phyloP scores from a whole-genome alignment of 2,329 filamentous ascomycete species.

The Didymella keratinophila region DNA sequence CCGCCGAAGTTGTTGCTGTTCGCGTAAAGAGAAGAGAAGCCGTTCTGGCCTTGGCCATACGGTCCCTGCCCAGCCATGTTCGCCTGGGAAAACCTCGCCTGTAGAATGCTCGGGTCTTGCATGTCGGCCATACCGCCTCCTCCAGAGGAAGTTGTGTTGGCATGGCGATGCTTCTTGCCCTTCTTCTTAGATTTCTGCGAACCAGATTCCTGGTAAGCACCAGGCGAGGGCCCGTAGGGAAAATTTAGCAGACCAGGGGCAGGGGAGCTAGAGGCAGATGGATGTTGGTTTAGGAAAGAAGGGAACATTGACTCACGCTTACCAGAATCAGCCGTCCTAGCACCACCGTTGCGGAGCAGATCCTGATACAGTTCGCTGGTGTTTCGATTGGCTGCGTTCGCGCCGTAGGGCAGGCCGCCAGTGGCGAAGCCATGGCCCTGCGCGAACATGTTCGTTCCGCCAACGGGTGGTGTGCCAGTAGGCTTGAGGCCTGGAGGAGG shows the following conservation, averaged over 20 bases:
- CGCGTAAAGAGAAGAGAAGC: conserved; percentile 87
- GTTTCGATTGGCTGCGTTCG: conserved; percentile 72
- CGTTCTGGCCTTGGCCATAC: conserved; percentile 89
- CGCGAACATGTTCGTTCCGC: conserved; percentile 82
- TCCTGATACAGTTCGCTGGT: conserved; percentile 78
- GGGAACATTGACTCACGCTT: conserved; percentile 99
- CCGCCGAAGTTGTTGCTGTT: conserved; percentile 59
- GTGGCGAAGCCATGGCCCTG: conserved; percentile 86
- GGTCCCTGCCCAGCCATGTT: conserved; percentile 83
- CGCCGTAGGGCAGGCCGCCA: conserved; percentile 68
- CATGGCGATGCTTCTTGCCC: conserved; percentile 99
- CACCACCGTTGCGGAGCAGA: conserved; percentile 75
- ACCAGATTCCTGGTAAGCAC: conserved; percentile 88
- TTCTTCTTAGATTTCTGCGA: conserved; percentile 98
- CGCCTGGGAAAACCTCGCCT: conserved; percentile 93
- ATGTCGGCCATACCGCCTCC: conserved; percentile 99
- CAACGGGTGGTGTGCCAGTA: conserved; percentile 88
- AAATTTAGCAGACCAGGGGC: conserved; percentile 88
- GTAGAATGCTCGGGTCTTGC: conserved; percentile 99
- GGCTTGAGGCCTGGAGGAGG: conserved; percentile 96
- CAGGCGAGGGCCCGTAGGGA: conserved; percentile 87
- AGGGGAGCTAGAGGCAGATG: conserved; percentile 84
- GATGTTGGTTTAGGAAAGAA: conserved; percentile 87
- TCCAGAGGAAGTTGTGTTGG: conserved; percentile 99
- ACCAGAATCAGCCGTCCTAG: conserved; percentile 81